A percentile compares a stretch with the other conserved stretches of the same genome.
Evolutionary conservation across 441 rosid genomes (phyloP).

Genomic region (Hura crepitans): DNA sequence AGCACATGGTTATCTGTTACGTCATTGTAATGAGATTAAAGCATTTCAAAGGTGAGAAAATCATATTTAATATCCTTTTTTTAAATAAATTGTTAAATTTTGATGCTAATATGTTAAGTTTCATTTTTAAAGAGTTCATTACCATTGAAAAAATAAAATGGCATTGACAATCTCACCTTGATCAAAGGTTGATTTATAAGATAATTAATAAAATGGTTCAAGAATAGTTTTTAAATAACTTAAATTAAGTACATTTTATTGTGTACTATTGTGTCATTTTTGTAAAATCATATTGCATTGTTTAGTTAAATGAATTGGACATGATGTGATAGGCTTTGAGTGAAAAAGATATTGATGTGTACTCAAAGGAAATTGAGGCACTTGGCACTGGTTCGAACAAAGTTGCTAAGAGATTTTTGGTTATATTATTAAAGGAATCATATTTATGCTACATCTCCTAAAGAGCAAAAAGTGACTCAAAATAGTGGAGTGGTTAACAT

Average conservation of each 20-base stretch:
- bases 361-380: not conserved
- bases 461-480: not conserved
- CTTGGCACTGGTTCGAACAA: not conserved
- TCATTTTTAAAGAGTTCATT: not conserved
- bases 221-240: too few species aligned
- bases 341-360: not conserved
- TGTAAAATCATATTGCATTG: not conserved
- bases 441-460: not conserved
- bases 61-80: too few species aligned
- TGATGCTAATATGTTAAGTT: too few species aligned
- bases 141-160: not conserved
- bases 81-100: too few species aligned
- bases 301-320: not conserved
- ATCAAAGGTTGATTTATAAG: too few species aligned
- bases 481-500: not conserved
- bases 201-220: too few species aligned
- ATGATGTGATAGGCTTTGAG: too few species aligned
- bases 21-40: not conserved
- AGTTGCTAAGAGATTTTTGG: not conserved
- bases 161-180: too few species aligned
- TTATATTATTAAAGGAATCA: not conserved
- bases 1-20: constrained; percentile 1
- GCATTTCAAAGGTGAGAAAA: not conserved
- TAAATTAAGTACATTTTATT: not conserved
- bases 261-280: not conserved